These are phyloP conservation scores for Globisporangium orthogonon DNA, from an alignment of 352 stramenopile genomes.

Conservation along the genomic window DNA sequence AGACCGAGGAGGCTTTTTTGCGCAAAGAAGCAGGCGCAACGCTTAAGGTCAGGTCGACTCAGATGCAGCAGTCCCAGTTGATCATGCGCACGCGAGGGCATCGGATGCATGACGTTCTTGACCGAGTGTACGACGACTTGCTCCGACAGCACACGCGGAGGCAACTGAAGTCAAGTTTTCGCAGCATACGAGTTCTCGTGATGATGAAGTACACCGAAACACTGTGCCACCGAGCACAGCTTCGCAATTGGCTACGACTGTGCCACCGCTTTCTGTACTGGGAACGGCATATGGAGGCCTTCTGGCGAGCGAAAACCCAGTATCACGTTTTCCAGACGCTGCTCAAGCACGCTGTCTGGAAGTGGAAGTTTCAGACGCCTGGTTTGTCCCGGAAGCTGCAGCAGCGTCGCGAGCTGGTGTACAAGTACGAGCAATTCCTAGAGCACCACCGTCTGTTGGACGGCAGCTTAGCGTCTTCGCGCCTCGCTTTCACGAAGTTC, in stretches of 20 bases:
- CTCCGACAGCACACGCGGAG: conserved; percentile 28
- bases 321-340: conserved; percentile 36
- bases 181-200: conserved; percentile 34
- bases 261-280: conserved; percentile 50
- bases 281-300: conserved; percentile 31
- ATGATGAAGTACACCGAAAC: conserved; percentile 40
- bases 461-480: conserved; percentile 20
- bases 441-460: conserved; percentile 22
- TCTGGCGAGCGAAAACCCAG: conserved; percentile 32
- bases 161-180: conserved; percentile 51
- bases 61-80: conserved; percentile 41
- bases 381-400: conserved; percentile 28
- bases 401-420: conserved; percentile 24
- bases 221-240: conserved; percentile 36
- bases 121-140: conserved; percentile 52
- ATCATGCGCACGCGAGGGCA: conserved; percentile 41
- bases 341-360: conserved; percentile 38
- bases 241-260: conserved; percentile 59
- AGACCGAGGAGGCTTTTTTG: conserved; percentile 38
- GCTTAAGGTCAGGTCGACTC: conserved; percentile 35
- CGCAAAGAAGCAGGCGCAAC: conserved; percentile 37
- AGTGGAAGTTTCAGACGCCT: conserved; percentile 44
- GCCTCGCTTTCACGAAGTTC: conserved; percentile 29
- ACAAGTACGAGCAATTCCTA: conserved; percentile 37
- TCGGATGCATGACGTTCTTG: conserved; percentile 54